Conservation (phyloP, 495 filamentous ascomycete species). For the Neurospora discreta region DNA sequence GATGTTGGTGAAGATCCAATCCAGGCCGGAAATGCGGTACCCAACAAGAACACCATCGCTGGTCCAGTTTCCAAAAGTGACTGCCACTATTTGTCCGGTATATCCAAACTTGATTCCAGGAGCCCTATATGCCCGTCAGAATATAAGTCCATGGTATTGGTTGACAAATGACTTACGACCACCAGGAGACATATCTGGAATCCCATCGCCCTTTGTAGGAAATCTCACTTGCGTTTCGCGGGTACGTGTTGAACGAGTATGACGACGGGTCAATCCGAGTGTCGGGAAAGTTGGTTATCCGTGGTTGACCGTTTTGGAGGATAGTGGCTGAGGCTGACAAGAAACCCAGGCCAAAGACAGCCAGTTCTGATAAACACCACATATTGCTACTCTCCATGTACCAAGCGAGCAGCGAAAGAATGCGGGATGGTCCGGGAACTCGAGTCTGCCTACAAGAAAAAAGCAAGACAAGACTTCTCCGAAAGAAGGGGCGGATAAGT, state of each 20-base stretch:
- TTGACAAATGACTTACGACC: constrained; percentile 35
- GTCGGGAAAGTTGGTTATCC: constrained; percentile 33
- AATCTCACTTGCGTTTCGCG: constrained; percentile 45
- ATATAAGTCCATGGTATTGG: neutral
- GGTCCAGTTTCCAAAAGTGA: constrained; percentile 51
- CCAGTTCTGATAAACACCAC: constrained; percentile 11
- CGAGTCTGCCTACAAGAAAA: neutral
- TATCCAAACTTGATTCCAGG: constrained; percentile 56
- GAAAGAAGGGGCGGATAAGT: neutral
- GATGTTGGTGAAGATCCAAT: constrained; percentile 60
- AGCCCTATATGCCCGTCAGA: constrained; percentile 23
- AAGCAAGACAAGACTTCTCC: neutral
- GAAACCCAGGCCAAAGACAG: constrained; percentile 16
- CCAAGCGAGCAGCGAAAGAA: neutral
- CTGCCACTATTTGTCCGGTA: constrained; percentile 49
- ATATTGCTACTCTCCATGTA: constrained; percentile 1
- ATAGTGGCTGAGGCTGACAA: constrained; percentile 34
- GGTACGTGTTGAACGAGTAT: constrained; percentile 38
- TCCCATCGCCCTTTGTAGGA: constrained; percentile 64
- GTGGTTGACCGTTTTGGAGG: constrained; percentile 52
- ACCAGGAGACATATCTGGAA: constrained; percentile 54
- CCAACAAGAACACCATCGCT: constrained; percentile 45
- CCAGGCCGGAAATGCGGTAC: constrained; percentile 50
- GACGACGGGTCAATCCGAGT: constrained; percentile 31
- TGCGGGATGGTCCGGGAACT: neutral